Percentiles rank a stretch among this genome's conserved stretches.
phyloP scores from a whole-genome alignment of 164 flowering plant species.

The Aristolochia californica region DNA sequence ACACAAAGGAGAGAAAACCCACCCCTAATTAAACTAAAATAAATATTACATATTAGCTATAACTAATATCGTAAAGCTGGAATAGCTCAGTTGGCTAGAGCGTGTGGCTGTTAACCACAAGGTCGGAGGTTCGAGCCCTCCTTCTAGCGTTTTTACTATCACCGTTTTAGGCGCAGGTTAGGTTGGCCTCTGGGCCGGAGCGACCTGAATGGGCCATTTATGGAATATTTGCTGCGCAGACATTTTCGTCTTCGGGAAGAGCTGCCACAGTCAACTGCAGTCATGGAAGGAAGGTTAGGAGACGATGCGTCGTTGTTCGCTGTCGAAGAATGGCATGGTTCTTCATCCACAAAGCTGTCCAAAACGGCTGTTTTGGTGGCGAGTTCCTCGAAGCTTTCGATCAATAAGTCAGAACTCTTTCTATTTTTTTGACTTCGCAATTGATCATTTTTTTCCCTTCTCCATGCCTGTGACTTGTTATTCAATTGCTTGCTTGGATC shows the following conservation, averaged over 20 bases:
- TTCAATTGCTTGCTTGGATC: neutral
- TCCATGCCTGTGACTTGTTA: neutral
- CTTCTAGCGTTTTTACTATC: slow-evolving; percentile 32
- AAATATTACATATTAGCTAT: too few species aligned
- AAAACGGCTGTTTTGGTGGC: slow-evolving; percentile 56
- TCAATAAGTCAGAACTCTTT: slow-evolving; percentile 29
- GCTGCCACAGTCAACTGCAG: too few species aligned
- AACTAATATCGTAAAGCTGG: too few species aligned
- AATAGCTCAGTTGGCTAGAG: slow-evolving; percentile 34
- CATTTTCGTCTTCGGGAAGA: too few species aligned
- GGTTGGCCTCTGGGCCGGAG: too few species aligned
- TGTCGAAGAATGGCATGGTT: slow-evolving; percentile 85
- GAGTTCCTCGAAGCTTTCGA: slow-evolving; percentile 30
- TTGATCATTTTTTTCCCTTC: neutral
- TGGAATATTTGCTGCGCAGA: too few species aligned
- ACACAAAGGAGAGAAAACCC: too few species aligned
- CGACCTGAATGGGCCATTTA: too few species aligned
- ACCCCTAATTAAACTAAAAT: too few species aligned
- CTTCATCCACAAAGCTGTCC: slow-evolving; percentile 55
- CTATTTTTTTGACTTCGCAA: neutral
- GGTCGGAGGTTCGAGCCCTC: slow-evolving; percentile 99
- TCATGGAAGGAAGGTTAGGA: neutral
- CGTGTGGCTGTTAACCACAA: slow-evolving; percentile 98
- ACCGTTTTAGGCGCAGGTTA: too few species aligned
- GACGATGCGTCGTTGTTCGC: neutral